phyloP scores from a whole-genome alignment of 1,139 yeast genomes.

The Debaryomyces sp. region DNA sequence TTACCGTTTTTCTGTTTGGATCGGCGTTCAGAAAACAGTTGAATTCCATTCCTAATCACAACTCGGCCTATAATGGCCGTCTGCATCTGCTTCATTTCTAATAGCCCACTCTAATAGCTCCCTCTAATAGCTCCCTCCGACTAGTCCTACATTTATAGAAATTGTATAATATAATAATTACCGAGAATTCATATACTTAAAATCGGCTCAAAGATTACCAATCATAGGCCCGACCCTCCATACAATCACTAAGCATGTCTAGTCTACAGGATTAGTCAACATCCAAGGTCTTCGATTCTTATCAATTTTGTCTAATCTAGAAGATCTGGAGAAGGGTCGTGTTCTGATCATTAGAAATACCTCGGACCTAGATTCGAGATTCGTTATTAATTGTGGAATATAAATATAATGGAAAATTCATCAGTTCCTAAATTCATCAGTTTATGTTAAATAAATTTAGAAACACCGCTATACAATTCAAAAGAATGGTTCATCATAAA shows the following conservation, averaged over 20 bases:
- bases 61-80: not conserved
- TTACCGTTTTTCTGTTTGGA: not conserved
- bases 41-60: not conserved
- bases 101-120: no score
- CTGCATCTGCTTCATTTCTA: conserved; percentile 2
- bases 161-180: not conserved
- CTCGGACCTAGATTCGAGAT: conserved; percentile 10
- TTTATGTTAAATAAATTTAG: conserved; percentile 3
- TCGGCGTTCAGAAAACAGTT: not conserved
- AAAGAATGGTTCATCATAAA: conserved; percentile 78
- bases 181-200: not conserved
- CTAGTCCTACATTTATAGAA: not conserved
- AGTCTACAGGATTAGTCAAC: not conserved
- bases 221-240: not conserved
- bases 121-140: no score
- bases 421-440: not conserved
- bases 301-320: conserved; percentile 5
- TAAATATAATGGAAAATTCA: conserved; percentile 1
- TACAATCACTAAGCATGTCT: not conserved
- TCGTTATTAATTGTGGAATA: conserved; percentile 1
- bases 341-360: conserved; percentile 7
- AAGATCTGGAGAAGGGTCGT: conserved; percentile 4
- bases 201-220: not conserved
- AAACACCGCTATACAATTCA: conserved; percentile 3
- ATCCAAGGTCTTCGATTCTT: not conserved